Evolutionary conservation across 2,329 filamentous ascomycete species (phyloP).

Genomic region (Chaetomium olivaceum): DNA sequence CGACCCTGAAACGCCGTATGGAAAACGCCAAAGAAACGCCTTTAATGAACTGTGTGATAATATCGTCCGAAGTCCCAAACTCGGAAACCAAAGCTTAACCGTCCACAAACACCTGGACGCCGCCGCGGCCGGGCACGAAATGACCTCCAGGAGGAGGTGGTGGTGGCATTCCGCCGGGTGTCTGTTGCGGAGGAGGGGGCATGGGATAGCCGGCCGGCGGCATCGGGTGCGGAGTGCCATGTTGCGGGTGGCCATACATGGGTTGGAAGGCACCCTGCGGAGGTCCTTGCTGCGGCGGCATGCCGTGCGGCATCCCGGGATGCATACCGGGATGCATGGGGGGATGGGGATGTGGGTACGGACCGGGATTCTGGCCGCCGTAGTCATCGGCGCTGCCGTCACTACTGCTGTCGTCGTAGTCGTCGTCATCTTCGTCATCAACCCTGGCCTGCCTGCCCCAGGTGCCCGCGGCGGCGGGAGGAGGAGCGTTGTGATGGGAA

Average conservation of each 20-base stretch:
- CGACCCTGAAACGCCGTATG: not conserved
- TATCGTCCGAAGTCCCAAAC: not conserved
- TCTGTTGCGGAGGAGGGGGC: slow-evolving; percentile 11
- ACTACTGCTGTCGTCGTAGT: slow-evolving; percentile 21
- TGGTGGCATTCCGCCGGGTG: slow-evolving; percentile 8
- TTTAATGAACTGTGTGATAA: not conserved
- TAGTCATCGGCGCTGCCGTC: slow-evolving; percentile 20
- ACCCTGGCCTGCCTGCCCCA: slow-evolving; percentile 18
- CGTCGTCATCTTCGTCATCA: slow-evolving; percentile 23
- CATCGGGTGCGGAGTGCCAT: slow-evolving; percentile 4
- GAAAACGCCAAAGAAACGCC: slow-evolving; percentile 9
- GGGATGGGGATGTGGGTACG: slow-evolving; percentile 8
- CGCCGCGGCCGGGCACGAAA: slow-evolving; percentile 11
- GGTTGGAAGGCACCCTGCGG: slow-evolving; percentile 24
- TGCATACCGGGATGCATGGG: not conserved
- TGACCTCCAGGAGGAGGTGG: slow-evolving; percentile 18
- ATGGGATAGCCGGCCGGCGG: not conserved
- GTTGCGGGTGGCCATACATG: slow-evolving; percentile 14
- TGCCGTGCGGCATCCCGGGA: slow-evolving; percentile 10
- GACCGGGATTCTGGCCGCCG: not conserved
- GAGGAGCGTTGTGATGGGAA: slow-evolving; percentile 9
- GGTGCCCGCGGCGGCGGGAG: slow-evolving; percentile 15
- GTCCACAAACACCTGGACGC: slow-evolving; percentile 22
- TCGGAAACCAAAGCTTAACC: not conserved
- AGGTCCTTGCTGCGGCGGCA: slow-evolving; percentile 6